Base-by-base conservation (phyloP, 192 early-diverging fungal genomes). In the Linnemannia exigua region DNA sequence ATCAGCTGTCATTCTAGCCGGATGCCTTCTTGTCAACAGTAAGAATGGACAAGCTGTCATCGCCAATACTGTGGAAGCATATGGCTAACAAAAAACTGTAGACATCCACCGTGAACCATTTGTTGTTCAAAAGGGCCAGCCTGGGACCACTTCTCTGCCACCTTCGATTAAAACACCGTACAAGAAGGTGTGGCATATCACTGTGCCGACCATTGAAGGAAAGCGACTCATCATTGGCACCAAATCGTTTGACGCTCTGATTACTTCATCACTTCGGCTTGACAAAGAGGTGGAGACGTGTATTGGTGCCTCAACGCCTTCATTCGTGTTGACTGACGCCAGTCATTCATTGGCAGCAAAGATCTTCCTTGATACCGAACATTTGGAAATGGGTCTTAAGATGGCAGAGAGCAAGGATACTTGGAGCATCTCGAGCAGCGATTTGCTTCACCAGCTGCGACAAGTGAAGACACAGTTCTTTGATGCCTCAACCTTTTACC, bases 141-240 rank as follows among this genome's bases (percentile, higher is more conserved):
- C 72, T 28, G 51, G 66, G 17, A 63, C 35, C 31, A 79, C 36
- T 19, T 79, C 77, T 61, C 67, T 72, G 50, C 77, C 77, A 17
- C 36, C 68, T 3, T 44, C 68, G 25, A 79, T 63, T 15, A 79
- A 72, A 19, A 72, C 1, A 1, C 54, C 68, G 20, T 79, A 79
- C 52, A 25, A 69, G 46, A 61, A 70, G 31, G 72, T 84, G 6
- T 70, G 72, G 77, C 77, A 72, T 28, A 31, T 48, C 38, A 75
- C 77, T 33, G 38, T 77, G 17, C 33, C 36, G 38, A 69, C 68
- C 22, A 66, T 54, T 17, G 77, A 74, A 0, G 76, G 75, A 38
- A 71, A 63, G 70, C 70, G 70, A 66, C 66, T 84, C 19, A 50
- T 84, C 31, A 79, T 84, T 70, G 82, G 77, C 8, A 79, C 82